A percentile compares a stretch with the other conserved stretches of the same genome.
Evolutionary conservation across 345 rosid species (phyloP).

Genomic region (Citrus hindsii): DNA sequence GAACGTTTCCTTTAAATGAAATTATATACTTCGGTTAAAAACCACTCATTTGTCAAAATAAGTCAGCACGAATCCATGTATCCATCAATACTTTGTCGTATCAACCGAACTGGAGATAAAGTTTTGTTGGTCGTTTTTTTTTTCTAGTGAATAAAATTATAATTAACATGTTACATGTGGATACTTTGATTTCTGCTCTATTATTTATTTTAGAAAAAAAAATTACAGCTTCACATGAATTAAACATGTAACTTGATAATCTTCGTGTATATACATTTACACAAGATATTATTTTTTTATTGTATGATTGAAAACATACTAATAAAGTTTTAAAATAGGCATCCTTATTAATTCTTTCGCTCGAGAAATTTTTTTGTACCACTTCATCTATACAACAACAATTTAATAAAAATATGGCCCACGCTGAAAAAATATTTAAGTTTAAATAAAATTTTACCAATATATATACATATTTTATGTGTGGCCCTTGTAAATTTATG

Average conservation of each 20-base stretch:
- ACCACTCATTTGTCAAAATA: not conserved
- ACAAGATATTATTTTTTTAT: not conserved
- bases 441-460: too few species aligned
- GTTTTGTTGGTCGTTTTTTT: not conserved
- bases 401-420: too few species aligned
- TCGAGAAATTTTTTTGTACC: too few species aligned
- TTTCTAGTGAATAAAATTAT: too few species aligned
- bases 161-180: not conserved
- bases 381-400: not conserved
- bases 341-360: not conserved
- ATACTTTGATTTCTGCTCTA: too few species aligned
- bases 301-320: not conserved
- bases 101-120: not conserved
- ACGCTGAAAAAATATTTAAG: too few species aligned
- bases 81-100: not conserved
- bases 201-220: too few species aligned
- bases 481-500: too few species aligned
- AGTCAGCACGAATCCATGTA: not conserved
- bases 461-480: too few species aligned
- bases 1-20: too few species aligned
- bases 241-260: not conserved
- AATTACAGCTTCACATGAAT: not conserved
- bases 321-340: not conserved
- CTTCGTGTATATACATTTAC: too few species aligned
- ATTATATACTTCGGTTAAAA: not conserved